Evolutionary conservation across 164 flowering plant genomes (phyloP), one percentile per base, ranked within the genome.

Genomic region (Kingdonia uniflora): DNA sequence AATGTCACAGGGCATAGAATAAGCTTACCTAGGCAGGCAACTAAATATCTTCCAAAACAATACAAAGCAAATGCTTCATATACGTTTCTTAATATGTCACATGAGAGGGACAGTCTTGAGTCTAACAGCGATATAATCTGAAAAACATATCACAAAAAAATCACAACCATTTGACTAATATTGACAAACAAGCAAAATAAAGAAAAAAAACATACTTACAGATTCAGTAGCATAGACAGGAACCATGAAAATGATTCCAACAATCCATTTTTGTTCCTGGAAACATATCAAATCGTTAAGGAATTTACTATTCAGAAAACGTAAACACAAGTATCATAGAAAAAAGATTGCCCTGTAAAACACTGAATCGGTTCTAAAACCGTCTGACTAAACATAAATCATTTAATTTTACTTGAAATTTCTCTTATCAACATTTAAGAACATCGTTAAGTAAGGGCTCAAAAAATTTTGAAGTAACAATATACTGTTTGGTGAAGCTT

Each of bases 61-160:
- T 91, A 91, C 54, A 83, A 59, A 25, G 96, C 96, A 76, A 85
- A 83, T 38, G 96, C 86, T 75, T 91, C 97, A 62, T 91, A 91
- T 65, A 87, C 85, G 54, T 74, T 77, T 59, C 92, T 75, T 41
- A 87, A 63, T 37, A 85, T 85, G 66, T 85, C 95, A 63, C 86
- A 83, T 11, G 78, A 80, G 33, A 85, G 65, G 33, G 95, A 77
- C 8, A 80, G 47, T 46, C 57, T 80, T 40, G 95, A 56, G n/a
- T 76, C 65, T 71, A 70, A 76, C 70, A 91, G 63, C 19, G 97
- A 83, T 65, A 83, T 42, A 26, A 91, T 62, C 95, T 87, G 81
- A 11, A 42, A 49, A 63, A 66, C 19, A 51, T 33, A 25, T 64
- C 24, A 50, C 15, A 14, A 10, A 10, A 22, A 20, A 49, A 21